These are phyloP conservation scores for Cryptosporidium tyzzeri DNA, from an alignment of 169 alveolate genomes.

Conservation along the genomic window DNA sequence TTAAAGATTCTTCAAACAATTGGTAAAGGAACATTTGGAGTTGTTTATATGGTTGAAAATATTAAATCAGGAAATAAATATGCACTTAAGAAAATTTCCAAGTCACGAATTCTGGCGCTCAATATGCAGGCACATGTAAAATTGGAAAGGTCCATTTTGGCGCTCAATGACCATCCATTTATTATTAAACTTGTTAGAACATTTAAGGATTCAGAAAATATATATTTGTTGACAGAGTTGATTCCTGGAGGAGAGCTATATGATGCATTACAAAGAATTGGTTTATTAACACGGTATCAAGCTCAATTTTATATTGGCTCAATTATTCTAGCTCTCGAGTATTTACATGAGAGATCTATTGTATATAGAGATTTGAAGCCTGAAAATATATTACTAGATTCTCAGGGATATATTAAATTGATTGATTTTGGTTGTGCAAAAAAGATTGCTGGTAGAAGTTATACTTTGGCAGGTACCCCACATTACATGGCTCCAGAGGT, in stretches of 20 bases:
- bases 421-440: slow-evolving; percentile 97
- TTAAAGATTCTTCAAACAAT: slow-evolving; percentile 83
- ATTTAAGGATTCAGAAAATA: slow-evolving; percentile 88
- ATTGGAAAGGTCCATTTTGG: slow-evolving; percentile 92
- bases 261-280: slow-evolving; percentile 93
- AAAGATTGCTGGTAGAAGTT: slow-evolving; percentile 91
- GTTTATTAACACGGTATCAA: slow-evolving; percentile 88
- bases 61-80: slow-evolving; percentile 84
- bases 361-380: slow-evolving; percentile 97
- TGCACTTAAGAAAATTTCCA: slow-evolving; percentile 92
- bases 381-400: slow-evolving; percentile 95
- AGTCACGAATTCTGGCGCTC: slow-evolving; percentile 83
- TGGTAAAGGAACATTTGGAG: slow-evolving; percentile 93
- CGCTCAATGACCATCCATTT: slow-evolving; percentile 95
- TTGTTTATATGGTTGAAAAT: slow-evolving; percentile 89
- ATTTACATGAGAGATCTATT: slow-evolving; percentile 92
- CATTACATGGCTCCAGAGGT: slow-evolving; percentile 97
- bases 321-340: slow-evolving; percentile 90
- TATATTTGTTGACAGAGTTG: slow-evolving; percentile 92
- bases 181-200: slow-evolving; percentile 92
- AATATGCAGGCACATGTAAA: slow-evolving; percentile 89
- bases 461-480: slow-evolving; percentile 96
- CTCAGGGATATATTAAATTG: slow-evolving; percentile 95
- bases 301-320: slow-evolving; percentile 93
- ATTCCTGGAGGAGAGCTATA: slow-evolving; percentile 94